Evolutionary conservation across 495 filamentous ascomycete species (phyloP).

Genomic region (Pseudoneurospora amorphoporcata): DNA sequence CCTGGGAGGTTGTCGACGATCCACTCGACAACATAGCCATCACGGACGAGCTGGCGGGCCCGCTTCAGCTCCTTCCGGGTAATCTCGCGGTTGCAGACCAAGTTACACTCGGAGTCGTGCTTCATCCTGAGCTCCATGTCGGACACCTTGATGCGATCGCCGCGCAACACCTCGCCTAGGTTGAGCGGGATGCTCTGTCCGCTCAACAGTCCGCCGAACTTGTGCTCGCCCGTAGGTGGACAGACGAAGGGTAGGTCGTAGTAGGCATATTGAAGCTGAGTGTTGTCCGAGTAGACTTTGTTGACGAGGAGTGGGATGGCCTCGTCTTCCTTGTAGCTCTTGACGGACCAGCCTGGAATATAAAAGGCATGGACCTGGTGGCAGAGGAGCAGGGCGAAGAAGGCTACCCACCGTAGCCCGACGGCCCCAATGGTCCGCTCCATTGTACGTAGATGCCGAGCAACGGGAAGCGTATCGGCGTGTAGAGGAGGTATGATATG

Average conservation of each 20-base stretch:
- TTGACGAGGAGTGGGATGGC: slow-evolving; percentile 84
- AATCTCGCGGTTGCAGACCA: slow-evolving; percentile 62
- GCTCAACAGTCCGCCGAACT: slow-evolving; percentile 61
- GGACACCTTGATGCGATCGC: slow-evolving; percentile 81
- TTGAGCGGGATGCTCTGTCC: slow-evolving; percentile 79
- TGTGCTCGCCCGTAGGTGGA: slow-evolving; percentile 61
- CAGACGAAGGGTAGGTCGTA: slow-evolving; percentile 89
- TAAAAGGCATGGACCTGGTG: slow-evolving; percentile 54
- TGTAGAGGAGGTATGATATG: background rate
- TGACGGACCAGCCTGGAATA: slow-evolving; percentile 74
- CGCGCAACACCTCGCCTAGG: slow-evolving; percentile 85
- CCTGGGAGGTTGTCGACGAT: slow-evolving; percentile 93
- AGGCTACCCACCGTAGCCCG: slow-evolving; percentile 15
- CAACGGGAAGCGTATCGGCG: background rate
- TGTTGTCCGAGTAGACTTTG: slow-evolving; percentile 89
- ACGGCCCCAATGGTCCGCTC: slow-evolving; percentile 14
- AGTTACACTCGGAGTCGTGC: slow-evolving; percentile 63
- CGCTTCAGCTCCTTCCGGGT: slow-evolving; percentile 56
- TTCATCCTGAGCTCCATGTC: slow-evolving; percentile 81
- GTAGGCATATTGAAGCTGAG: slow-evolving; percentile 88
- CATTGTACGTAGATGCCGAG: slow-evolving; percentile 10
- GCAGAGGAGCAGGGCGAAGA: slow-evolving; percentile 20
- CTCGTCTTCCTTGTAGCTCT: slow-evolving; percentile 70
- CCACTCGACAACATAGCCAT: slow-evolving; percentile 90
- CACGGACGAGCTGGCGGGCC: slow-evolving; percentile 62